Base-by-base conservation (phyloP, 1,284 basidiomycete species). In the Fomitiporia mediterranea region DNA sequence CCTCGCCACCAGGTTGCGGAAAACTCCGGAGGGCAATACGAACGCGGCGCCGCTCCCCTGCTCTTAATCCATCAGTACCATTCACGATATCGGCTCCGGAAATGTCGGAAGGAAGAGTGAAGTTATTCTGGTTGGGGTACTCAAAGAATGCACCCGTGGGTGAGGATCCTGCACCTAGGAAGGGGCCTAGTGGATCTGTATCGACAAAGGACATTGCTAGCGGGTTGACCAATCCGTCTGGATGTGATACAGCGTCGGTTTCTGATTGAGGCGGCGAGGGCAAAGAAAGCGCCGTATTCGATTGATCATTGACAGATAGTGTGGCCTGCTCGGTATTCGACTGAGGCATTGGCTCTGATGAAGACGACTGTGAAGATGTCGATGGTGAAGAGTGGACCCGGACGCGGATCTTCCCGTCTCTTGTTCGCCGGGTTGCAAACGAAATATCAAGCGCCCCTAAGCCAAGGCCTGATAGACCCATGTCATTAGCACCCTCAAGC, bases 371-470 rank as follows among this genome's bases (percentile, higher is more conserved):
- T 17, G 78, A 72, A 15, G 80, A 72, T 30, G 83, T 77, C 17
- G 53, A 50, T 23, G 71, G 65, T 17, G 53, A 51, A 38, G 74
- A 72, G 66, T 88, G 83, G 61, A 89, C 86, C 60, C 82, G 78
- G 40, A 89, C 85, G 56, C 83, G 83, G 62, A 88, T 84, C 69
- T 81, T 85, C 57, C 86, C 83, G 64, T 85, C 79, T 61, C 84
- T 78, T 43, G 77, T 74, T 38, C 82, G 72, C 35, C 74, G 75
- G 34, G 84, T 72, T 60, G 87, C 85, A 64, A 89, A 87, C 43
- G 84, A 85, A 66, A 90, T 83, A 62, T 86, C 81, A 53, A 89
- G 71, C 44, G 77, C 80, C 56, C 77, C 77, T 44, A 86, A 72
- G 48, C 72, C 78, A 32, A 46, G 17, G 2, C 44, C 44, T 15